Evolutionary conservation across 2,329 filamentous ascomycete genomes (phyloP), one percentile per base, ranked within the genome.

Genomic region (Ceratocystis smalleyi): DNA sequence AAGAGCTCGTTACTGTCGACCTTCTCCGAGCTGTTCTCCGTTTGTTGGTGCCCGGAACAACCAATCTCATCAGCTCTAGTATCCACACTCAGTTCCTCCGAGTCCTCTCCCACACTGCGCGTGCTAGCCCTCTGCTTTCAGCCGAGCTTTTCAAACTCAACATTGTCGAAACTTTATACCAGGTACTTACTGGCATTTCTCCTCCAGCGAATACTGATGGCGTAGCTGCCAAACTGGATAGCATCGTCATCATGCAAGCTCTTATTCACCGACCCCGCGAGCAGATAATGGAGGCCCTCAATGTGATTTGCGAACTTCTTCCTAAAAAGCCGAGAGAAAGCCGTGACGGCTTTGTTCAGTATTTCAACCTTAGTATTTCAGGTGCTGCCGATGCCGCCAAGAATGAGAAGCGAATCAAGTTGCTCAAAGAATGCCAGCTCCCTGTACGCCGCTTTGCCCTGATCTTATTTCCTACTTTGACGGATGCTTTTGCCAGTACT

Each of bases 231-330:
- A 96, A 95, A 75, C 87, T 97, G 68, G 92, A 97, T 74, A 96
- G 91, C 71, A 92, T 97, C 64, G 83, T 99, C 57, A 94, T 99
- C 70, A 99, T 99, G 95, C 94, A 99, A 76, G 91, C 95, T 45
- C 80, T 99, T 68, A 96, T 99, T 62, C 94, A 97, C 72, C 86
- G 92, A 49, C 94, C 94, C 5, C 86, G 91, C 65, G 95, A 99
- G 69, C 94, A 99, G 74, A 89, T 99, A 19, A 94, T 92, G 69
- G 94, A 99, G 77, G 96, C 95, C 1, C 81, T 99, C 68, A 97
- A 97, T 72, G 91, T 99, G 68, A 91, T 99, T 68, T 96, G 94
- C 76, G 94, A 99, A 75, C 79, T 99, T 35, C 80, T 99, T 43
- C 91, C 92, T 1, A 67, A 72, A 57, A 79, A 79, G 61, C 73